These are phyloP conservation scores for Scheffersomyces titani DNA, from an alignment of 1,139 yeast genomes.

Conservation along the genomic window DNA sequence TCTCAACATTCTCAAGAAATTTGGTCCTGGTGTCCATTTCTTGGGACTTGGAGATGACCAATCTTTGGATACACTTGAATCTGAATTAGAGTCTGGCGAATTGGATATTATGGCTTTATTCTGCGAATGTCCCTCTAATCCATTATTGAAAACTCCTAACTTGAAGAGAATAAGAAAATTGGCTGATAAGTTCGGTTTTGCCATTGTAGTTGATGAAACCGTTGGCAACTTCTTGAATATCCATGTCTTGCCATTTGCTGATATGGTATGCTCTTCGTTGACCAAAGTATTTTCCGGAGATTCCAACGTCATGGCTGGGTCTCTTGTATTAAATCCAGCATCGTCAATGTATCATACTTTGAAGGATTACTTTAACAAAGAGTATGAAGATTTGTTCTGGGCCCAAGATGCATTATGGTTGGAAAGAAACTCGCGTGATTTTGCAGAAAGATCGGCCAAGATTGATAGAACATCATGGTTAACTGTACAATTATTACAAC, in stretches of 20 bases:
- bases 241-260: slow-evolving; percentile 79
- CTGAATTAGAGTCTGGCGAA: slow-evolving; percentile 60
- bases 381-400: slow-evolving; percentile 81
- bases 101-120: slow-evolving; percentile 67
- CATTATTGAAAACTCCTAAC: slow-evolving; percentile 82
- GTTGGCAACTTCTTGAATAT: slow-evolving; percentile 88
- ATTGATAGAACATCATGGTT: slow-evolving; percentile 68
- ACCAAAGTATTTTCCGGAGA: slow-evolving; percentile 95
- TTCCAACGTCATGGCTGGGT: slow-evolving; percentile 94
- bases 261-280: slow-evolving; percentile 81
- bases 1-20: slow-evolving; percentile 76
- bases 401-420: slow-evolving; percentile 90
- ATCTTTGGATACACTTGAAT: slow-evolving; percentile 67
- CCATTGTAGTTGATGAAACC: slow-evolving; percentile 88
- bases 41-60: slow-evolving; percentile 81
- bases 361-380: slow-evolving; percentile 51
- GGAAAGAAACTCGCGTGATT: slow-evolving; percentile 93
- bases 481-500: slow-evolving; percentile 52
- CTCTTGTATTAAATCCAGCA: slow-evolving; percentile 73
- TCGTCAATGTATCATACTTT: slow-evolving; percentile 55
- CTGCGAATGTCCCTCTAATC: slow-evolving; percentile 95
- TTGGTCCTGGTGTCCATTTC: slow-evolving; percentile 87
- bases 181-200: slow-evolving; percentile 70
- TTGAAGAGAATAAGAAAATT: slow-evolving; percentile 61
- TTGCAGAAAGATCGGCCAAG: slow-evolving; percentile 63